These are phyloP conservation scores for Metschnikowia dekortorum DNA, from an alignment of 805 yeast genomes.

Conservation along the genomic window DNA sequence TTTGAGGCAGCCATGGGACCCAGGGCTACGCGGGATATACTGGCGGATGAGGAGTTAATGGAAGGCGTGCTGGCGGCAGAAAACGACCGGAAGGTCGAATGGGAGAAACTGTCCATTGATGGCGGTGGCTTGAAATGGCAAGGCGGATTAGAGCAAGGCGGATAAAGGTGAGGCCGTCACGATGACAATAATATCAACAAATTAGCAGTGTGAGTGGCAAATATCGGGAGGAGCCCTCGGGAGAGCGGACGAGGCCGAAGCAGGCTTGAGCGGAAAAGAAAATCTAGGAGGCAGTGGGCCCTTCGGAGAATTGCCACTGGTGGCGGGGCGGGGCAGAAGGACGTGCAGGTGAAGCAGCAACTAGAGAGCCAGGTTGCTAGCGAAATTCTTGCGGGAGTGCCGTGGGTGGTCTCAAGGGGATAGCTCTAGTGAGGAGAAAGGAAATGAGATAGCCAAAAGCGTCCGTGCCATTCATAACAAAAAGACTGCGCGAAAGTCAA, in stretches of 20 bases:
- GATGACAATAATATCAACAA: not conserved
- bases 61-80: slow-evolving; percentile 32
- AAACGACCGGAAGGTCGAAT: slow-evolving; percentile 35
- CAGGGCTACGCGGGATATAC: slow-evolving; percentile 37
- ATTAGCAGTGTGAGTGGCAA: not conserved
- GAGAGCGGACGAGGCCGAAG: not conserved
- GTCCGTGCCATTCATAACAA: slow-evolving; percentile 5
- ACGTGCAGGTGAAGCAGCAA: not conserved
- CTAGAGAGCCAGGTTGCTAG: not conserved
- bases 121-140: not conserved
- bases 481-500: slow-evolving; percentile 4
- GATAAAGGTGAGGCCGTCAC: not conserved
- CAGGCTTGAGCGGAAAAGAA: not conserved
- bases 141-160: not conserved
- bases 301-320: not conserved
- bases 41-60: slow-evolving; percentile 26
- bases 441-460: not conserved
- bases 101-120: slow-evolving; percentile 18
- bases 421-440: not conserved
- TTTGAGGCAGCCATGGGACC: slow-evolving; percentile 44
- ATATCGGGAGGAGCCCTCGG: not conserved
- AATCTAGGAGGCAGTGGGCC: not conserved
- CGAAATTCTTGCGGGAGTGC: not conserved
- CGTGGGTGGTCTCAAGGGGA: not conserved
- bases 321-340: not conserved